Percentiles rank a stretch among this genome's conserved stretches.
These are phyloP conservation scores for Melanogaster broomeanus DNA, from an alignment of 768 basidiomycete species.

Conservation along the genomic window DNA sequence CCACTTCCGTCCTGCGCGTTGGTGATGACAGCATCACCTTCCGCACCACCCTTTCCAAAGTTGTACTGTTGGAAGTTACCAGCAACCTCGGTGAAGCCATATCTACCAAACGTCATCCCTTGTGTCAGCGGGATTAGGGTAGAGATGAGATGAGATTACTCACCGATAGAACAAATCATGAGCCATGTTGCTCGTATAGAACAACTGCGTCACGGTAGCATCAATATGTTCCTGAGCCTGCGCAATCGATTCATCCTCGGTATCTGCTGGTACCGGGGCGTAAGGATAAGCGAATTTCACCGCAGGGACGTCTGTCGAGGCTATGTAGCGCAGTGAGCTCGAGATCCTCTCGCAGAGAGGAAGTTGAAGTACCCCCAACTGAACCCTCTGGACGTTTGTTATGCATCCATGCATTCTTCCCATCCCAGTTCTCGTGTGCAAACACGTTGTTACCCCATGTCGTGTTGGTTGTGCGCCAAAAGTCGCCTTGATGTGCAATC, in stretches of 20 bases:
- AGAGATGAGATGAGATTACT: neutral
- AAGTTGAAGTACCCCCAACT: neutral
- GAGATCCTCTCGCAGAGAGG: neutral
- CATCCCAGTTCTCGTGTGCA: constrained; percentile 93
- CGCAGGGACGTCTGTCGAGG: constrained; percentile 1
- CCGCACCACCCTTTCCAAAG: constrained; percentile 86
- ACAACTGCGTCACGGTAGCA: constrained; percentile 82
- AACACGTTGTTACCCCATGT: constrained; percentile 93
- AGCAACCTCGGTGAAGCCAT: constrained; percentile 88
- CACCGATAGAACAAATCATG: constrained; percentile 83
- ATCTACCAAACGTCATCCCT: constrained; percentile 43
- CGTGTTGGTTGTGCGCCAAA: constrained; percentile 69
- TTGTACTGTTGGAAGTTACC: constrained; percentile 99
- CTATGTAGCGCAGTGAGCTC: constrained; percentile 4
- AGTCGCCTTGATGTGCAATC: constrained; percentile 20
- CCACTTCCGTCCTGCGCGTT: constrained; percentile 96
- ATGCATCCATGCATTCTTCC: constrained; percentile 58
- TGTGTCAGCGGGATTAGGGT: neutral
- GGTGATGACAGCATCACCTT: constrained; percentile 88
- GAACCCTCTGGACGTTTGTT: constrained; percentile 79
- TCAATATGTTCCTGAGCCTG: constrained; percentile 87
- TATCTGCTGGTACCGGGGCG: constrained; percentile 59
- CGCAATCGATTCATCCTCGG: constrained; percentile 51
- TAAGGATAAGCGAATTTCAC: constrained; percentile 73
- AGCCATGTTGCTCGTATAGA: constrained; percentile 81